Percentiles rank a stretch among this genome's conserved stretches.
Conservation (phyloP, 768 basidiomycete species). For the Mycena chlorophos region DNA sequence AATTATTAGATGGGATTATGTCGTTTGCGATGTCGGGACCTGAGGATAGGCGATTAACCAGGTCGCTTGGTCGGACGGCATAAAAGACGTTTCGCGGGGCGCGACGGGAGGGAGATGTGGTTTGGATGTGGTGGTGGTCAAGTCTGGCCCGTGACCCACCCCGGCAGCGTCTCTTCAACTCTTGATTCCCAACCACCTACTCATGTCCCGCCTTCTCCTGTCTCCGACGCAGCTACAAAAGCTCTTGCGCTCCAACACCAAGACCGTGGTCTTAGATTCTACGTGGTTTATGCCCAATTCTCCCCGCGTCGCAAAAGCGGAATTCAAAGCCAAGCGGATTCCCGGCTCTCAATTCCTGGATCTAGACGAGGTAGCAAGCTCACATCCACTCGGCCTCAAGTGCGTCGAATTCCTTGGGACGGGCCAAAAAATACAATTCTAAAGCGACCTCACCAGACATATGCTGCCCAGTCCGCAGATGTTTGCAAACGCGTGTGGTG, state of each 20-base stretch:
- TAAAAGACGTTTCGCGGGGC: too few species aligned
- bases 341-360: conserved; percentile 76
- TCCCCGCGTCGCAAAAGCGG: conserved; percentile 64
- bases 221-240: conserved; percentile 50
- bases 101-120: too few species aligned
- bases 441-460: conserved; percentile 40
- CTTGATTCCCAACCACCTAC: too few species aligned
- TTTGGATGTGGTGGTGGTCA: too few species aligned
- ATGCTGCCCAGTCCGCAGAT: conserved; percentile 81
- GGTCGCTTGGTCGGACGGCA: conserved; percentile 96
- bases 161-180: too few species aligned
- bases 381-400: conserved; percentile 76
- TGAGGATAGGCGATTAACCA: conserved; percentile 89
- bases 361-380: conserved; percentile 74
- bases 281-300: conserved; percentile 96
- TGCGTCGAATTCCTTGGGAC: conserved; percentile 1
- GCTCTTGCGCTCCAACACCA: conserved; percentile 28
- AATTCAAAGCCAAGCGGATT: conserved; percentile 67
- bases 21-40: background rate
- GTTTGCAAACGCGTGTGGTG: conserved; percentile 83
- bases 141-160: too few species aligned
- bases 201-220: conserved; percentile 50
- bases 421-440: background rate
- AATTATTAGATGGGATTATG: background rate
- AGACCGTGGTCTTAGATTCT: conserved; percentile 63